Base-by-base conservation (phyloP, 768 basidiomycete species). In the Boletus pseudopeckii region DNA sequence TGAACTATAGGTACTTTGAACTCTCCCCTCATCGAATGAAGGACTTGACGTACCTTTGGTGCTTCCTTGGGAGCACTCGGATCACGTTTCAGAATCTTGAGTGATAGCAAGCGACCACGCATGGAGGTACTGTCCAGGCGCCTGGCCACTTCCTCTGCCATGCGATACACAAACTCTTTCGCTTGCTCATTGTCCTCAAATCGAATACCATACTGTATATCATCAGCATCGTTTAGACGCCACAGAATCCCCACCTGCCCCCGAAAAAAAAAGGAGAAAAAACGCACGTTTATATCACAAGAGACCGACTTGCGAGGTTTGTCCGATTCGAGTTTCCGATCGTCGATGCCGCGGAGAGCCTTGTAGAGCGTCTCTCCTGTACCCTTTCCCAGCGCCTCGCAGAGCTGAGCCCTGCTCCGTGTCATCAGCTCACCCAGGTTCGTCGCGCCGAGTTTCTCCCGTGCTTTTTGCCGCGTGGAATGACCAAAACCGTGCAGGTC, bases 251-350 rank as follows among this genome's bases (percentile, higher is more conserved):
- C 28, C 28, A 28, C 28, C 28, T 0, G 8, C 30, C 4, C 30
- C 3, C 10, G 28, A 38, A 38, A 33, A 36, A 7, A 24, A 36
- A 7, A 79, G n/a, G n/a, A n/a, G n/a, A 32, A 9, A 32, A 36
- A 7, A 79, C 92, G 66, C 60, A 95, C 94, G 63, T 93, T 99
- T 63, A 98, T 90, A 66, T 98, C 96, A 53, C 91, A 94, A 11
- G 90, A 92, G 18, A 99, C 92, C 7, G 88, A 91, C 69, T 93
- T 94, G 61, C 96, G 77, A 46, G 86, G 82, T 64, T 92, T 92
- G 66, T 92, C 88, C 33, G 84, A 85, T 66, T 92, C 89, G 41
- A 98, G 72, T 54, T 80, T 80, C 50, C 83, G 80, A 33, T 88
- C 80, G 61, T 98, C 97, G 26, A 93, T 75, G 0, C 97, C 97